Base-by-base conservation (phyloP, 1,139 yeast species). In the Yamadazyma mexicana region DNA sequence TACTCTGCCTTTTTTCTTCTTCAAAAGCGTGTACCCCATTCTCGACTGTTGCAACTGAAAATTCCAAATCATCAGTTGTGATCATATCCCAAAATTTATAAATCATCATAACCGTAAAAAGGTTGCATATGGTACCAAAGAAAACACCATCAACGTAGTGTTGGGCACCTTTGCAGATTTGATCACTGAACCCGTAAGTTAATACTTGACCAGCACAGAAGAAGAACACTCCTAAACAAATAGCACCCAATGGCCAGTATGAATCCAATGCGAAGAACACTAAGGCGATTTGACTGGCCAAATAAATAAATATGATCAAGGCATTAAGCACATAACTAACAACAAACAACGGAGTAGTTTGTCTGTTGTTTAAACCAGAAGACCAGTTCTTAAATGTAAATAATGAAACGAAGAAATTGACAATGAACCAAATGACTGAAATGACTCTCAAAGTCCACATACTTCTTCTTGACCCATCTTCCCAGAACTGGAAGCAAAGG, bases 81-180 rank as follows among this genome's bases (percentile, higher is more conserved):
- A 92, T 84, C 79, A 88, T 87, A 55, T 91, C 97, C 97, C 98
- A 92, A 52, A 82, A 87, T 64, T 92, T 91, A 69, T 89, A 91
- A 41, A 91, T 72, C 98, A 92, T 91, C 96, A 92, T 89, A 40
- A 85, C 69, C 6, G 95, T 76, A 54, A 88, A 86, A 37, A 88
- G 60, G 58, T 87, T 87, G 56, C 95, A 80, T 33, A 87, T 55
- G 25, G 94, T 76, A 17, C 91, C 95, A 55, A 91, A 87, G 59
- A 91, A 85, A 25, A 88, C 63, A 1, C 98, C 98, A 55, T 92
- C 98, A 20, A 89, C 73, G 58, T 91, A 92, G 61, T 92, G 98
- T 34, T 82, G 78, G 33, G 86, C 80, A 16, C 81, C 76, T 33
- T 67, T 64, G 61, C 98, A 92, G 31, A 92, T 80, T 16, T 60